A percentile compares a stretch with the other conserved stretches of the same genome.
Evolutionary conservation across 768 basidiomycete genomes (phyloP).

Genomic region (Hericium coralloides): DNA sequence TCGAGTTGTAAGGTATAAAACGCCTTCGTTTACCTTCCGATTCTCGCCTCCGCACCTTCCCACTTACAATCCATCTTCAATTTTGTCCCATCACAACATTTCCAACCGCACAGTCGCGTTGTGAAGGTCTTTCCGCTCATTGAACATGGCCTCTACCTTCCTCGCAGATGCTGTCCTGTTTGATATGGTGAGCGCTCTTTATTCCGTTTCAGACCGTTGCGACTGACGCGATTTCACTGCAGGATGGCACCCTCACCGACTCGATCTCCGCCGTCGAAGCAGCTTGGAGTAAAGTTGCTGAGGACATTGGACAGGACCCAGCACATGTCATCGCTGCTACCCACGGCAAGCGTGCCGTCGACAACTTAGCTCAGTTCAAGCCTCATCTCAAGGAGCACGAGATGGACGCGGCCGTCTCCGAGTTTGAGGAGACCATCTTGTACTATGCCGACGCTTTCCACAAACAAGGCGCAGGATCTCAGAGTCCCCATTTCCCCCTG

Average conservation of each 20-base stretch:
- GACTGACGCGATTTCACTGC: conserved; percentile 4
- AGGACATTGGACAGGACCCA: conserved; percentile 60
- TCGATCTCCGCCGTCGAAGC: conserved; percentile 68
- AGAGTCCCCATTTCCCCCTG: no score
- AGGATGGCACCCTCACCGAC: conserved; percentile 69
- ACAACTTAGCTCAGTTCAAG: conserved; percentile 59
- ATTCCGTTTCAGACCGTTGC: background rate
- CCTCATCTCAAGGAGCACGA: conserved; percentile 45
- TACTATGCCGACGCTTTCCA: conserved; percentile 55
- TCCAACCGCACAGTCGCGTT: background rate
- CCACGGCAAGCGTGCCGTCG: conserved; percentile 72
- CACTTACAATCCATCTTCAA: background rate
- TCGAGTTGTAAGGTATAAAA: no score
- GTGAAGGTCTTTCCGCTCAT: no score
- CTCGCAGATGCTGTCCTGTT: conserved; percentile 52
- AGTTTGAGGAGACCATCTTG: conserved; percentile 58
- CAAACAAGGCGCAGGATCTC: conserved; percentile 34
- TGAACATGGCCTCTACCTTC: conserved; percentile 23
- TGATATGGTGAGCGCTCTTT: conserved; percentile 45
- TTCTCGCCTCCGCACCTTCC: background rate
- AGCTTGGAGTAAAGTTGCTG: conserved; percentile 66
- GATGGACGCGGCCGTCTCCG: conserved; percentile 48
- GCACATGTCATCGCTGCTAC: conserved; percentile 62
- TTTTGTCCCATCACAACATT: background rate
- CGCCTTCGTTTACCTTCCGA: no score